These are phyloP conservation scores for Tremella fuciformis DNA, from an alignment of 768 basidiomycete species.

Conservation along the genomic window DNA sequence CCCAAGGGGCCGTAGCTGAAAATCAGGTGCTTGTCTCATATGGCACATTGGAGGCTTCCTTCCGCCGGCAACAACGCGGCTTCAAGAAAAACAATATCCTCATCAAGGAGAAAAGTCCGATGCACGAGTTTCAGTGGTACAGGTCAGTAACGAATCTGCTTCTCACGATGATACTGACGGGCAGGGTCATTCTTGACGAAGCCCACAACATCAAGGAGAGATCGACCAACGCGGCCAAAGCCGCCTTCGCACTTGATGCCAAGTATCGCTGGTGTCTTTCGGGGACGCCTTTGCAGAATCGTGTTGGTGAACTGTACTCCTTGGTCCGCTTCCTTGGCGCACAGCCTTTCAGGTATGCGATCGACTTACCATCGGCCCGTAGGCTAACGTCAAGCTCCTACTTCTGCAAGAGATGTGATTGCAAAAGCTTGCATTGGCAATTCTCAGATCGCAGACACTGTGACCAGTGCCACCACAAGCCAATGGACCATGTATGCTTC, in stretches of 20 bases:
- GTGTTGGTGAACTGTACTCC: slow-evolving; percentile 98
- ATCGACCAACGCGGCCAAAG: slow-evolving; percentile 89
- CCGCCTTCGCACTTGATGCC: slow-evolving; percentile 82
- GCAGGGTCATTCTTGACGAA: slow-evolving; percentile 66
- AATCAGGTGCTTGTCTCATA: slow-evolving; percentile 59
- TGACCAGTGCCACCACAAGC: slow-evolving; percentile 59
- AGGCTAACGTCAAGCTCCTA: slow-evolving; percentile 36
- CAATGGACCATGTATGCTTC: slow-evolving; percentile 69
- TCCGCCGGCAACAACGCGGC: slow-evolving; percentile 86
- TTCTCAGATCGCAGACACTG: slow-evolving; percentile 79
- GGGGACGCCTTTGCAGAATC: slow-evolving; percentile 92
- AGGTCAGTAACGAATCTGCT: slow-evolving; percentile 55
- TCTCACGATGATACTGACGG: slow-evolving; percentile 16
- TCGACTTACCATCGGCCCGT: not conserved
- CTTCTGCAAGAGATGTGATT: slow-evolving; percentile 72
- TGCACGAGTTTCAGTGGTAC: slow-evolving; percentile 83
- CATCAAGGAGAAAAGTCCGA: slow-evolving; percentile 79
- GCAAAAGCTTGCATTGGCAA: slow-evolving; percentile 91
- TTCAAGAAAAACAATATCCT: slow-evolving; percentile 81
- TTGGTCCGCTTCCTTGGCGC: slow-evolving; percentile 83
- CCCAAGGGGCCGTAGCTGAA: too few relatives aligned
- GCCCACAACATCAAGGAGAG: slow-evolving; percentile 99
- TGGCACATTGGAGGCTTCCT: slow-evolving; percentile 83
- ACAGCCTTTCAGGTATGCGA: slow-evolving; percentile 57
- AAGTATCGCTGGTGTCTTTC: slow-evolving; percentile 91